Conservation (phyloP, 345 rosid genomes). For the Eucalyptus victrix region DNA sequence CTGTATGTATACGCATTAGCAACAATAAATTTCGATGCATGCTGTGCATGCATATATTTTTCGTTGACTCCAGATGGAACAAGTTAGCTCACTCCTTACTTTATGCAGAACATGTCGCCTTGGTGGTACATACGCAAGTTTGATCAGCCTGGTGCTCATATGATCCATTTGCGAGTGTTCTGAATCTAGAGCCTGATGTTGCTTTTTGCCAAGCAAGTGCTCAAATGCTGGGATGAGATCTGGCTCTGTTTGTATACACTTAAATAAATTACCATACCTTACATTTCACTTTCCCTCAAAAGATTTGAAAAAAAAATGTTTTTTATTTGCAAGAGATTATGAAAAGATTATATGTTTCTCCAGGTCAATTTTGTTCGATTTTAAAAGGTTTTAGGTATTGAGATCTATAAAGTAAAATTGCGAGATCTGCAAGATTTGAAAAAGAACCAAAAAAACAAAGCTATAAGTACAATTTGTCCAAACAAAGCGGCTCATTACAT, state of each 20-base stretch:
- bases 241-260: neutral
- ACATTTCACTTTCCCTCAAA: neutral
- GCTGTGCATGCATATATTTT: neutral
- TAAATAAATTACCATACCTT: neutral
- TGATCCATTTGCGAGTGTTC: conserved; percentile 82
- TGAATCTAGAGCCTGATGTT: neutral
- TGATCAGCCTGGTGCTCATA: conserved; percentile 38
- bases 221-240: neutral
- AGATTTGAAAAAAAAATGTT: neutral
- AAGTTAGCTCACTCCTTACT: neutral
- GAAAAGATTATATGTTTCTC: neutral
- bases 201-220: neutral
- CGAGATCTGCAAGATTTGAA: neutral
- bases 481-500: too few species aligned
- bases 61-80: neutral
- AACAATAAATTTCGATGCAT: neutral
- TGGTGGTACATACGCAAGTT: conserved; percentile 87
- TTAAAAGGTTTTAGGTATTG: neutral
- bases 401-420: neutral
- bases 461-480: too few species aligned
- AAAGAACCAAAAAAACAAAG: neutral
- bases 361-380: neutral
- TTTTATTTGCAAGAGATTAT: neutral
- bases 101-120: conserved; percentile 57
- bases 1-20: neutral